These are phyloP conservation scores for Candida khao-thaluensis DNA, from an alignment of 805 yeast species.

Conservation along the genomic window DNA sequence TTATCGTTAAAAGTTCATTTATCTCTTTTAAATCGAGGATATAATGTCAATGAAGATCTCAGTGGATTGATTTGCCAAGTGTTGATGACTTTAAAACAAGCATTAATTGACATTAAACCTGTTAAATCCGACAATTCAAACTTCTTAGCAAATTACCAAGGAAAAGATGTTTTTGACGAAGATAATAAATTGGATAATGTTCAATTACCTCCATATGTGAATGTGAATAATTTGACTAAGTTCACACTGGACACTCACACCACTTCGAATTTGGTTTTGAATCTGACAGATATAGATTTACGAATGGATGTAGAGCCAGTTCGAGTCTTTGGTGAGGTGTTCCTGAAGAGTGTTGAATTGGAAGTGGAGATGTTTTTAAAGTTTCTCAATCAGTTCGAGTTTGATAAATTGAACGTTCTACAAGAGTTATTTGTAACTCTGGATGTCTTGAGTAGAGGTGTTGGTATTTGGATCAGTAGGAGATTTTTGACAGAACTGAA, in stretches of 20 bases:
- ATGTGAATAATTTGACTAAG: slow-evolving; percentile 29
- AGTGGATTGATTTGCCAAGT: slow-evolving; percentile 9
- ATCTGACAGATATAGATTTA: slow-evolving; percentile 8
- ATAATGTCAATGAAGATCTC: slow-evolving; percentile 3
- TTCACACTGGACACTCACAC: background rate
- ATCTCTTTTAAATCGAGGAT: slow-evolving; percentile 19
- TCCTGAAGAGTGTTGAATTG: slow-evolving; percentile 22
- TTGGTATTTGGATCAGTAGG: slow-evolving; percentile 36
- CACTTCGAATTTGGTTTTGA: slow-evolving; percentile 14
- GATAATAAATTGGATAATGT: slow-evolving; percentile 32
- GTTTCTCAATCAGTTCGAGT: slow-evolving; percentile 5
- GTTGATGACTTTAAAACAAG: slow-evolving; percentile 15
- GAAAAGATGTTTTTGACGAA: slow-evolving; percentile 5
- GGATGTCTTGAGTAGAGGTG: slow-evolving; percentile 5
- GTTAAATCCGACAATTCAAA: slow-evolving; percentile 9
- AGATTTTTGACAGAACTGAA: slow-evolving; percentile 11
- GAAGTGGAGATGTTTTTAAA: slow-evolving; percentile 14
- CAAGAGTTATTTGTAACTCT: slow-evolving; percentile 3
- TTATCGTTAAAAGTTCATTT: slow-evolving; percentile 33
- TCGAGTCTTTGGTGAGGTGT: slow-evolving; percentile 17
- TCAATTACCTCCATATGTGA: slow-evolving; percentile 37
- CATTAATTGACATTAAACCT: slow-evolving; percentile 17
- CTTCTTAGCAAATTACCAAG: slow-evolving; percentile 11
- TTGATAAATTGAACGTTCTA: background rate
- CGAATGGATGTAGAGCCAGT: background rate